Percentiles rank a stretch among this genome's conserved stretches.
Evolutionary conservation across 306 rosid species (phyloP).

Genomic region (Ziziphus jujuba): DNA sequence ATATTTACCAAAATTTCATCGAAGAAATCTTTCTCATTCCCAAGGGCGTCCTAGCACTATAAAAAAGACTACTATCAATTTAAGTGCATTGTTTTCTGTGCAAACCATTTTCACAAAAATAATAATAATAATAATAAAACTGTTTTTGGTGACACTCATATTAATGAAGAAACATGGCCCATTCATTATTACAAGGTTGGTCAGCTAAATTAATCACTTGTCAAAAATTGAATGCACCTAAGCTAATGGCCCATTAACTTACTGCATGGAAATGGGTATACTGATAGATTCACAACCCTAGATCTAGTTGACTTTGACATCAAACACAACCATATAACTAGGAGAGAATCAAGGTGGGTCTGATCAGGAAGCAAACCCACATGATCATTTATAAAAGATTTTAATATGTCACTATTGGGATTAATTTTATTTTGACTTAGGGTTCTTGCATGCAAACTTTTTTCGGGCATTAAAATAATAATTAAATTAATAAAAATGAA

Average conservation of each 20-base stretch:
- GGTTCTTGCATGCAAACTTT: too few relatives aligned
- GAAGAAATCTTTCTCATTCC: conserved; percentile 27
- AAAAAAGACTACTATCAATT: conserved; percentile 5
- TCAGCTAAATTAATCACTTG: too few relatives aligned
- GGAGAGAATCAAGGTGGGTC: conserved; percentile 16
- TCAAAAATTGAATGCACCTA: too few relatives aligned
- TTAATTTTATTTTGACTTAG: too few relatives aligned
- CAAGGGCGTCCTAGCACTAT: conserved; percentile 1
- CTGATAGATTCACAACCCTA: background rate
- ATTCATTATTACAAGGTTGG: too few relatives aligned
- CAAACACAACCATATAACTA: background rate
- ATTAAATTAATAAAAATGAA: background rate
- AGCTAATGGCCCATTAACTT: too few relatives aligned
- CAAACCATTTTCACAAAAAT: conserved; percentile 7
- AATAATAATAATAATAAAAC: too few relatives aligned
- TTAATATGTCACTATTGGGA: too few relatives aligned
- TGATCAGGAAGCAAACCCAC: background rate
- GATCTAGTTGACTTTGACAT: conserved; percentile 12
- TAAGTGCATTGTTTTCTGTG: conserved; percentile 5
- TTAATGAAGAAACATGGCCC: background rate
- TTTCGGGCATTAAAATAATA: background rate
- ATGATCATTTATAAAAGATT: too few relatives aligned
- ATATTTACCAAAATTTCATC: background rate
- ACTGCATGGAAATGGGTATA: too few relatives aligned
- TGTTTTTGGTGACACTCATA: background rate